These are phyloP conservation scores for Lyophyllum semitale DNA, from an alignment of 768 basidiomycete genomes.

Conservation along the genomic window DNA sequence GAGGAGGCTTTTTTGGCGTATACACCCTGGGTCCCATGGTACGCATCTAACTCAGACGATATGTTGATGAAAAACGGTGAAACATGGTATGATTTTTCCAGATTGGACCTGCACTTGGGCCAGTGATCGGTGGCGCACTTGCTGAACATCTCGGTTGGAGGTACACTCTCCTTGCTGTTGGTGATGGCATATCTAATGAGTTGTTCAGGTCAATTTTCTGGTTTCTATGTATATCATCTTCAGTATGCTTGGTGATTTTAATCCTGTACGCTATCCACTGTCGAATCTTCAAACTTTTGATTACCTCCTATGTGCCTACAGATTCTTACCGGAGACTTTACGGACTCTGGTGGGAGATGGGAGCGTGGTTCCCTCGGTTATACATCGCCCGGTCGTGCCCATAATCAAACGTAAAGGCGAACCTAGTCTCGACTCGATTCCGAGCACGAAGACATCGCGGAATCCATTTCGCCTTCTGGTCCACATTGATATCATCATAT, in stretches of 20 bases:
- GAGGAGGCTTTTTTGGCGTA: constrained; percentile 74
- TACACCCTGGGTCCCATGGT: constrained; percentile 70
- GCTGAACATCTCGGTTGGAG: constrained; percentile 66
- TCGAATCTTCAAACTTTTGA: constrained; percentile 29
- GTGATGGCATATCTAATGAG: neutral
- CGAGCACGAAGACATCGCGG: constrained; percentile 41
- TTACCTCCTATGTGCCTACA: constrained; percentile 32
- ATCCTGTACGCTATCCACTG: constrained; percentile 41
- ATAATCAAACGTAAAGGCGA: constrained; percentile 33
- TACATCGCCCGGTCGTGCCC: constrained; percentile 59
- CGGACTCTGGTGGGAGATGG: constrained; percentile 57
- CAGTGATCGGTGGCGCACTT: constrained; percentile 61
- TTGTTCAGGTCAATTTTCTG: constrained; percentile 58
- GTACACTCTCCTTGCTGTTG: constrained; percentile 26
- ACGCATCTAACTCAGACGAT: neutral
- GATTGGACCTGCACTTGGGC: constrained; percentile 63
- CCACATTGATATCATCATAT: constrained; percentile 55
- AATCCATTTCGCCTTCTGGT: constrained; percentile 61
- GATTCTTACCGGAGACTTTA: constrained; percentile 55
- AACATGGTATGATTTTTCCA: constrained; percentile 21
- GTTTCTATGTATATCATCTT: constrained; percentile 56
- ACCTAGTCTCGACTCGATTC: constrained; percentile 22
- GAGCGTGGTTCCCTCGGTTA: constrained; percentile 43
- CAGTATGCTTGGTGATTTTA: constrained; percentile 46
- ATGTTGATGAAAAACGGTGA: constrained; percentile 1